These are phyloP conservation scores for Cyberlindnera bimundalis DNA, from an alignment of 805 yeast genomes.

Conservation along the genomic window DNA sequence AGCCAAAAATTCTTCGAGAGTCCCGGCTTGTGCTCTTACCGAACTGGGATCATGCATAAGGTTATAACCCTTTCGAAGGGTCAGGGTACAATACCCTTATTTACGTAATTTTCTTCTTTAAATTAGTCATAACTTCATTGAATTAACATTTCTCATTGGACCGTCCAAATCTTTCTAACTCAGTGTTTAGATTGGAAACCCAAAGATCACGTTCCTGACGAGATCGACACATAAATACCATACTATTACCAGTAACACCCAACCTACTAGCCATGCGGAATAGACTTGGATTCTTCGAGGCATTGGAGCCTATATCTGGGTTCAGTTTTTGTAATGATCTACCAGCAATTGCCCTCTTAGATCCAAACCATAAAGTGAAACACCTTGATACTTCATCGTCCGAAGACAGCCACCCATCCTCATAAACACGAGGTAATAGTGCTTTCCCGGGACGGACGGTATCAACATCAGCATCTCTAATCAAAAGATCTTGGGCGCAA, in stretches of 20 bases:
- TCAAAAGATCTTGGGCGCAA: conserved; percentile 54
- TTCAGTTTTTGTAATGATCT: conserved; percentile 1
- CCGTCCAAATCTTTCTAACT: conserved; percentile 32
- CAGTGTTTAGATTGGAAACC: conserved; percentile 47
- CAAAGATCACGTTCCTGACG: conserved; percentile 81
- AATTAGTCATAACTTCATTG: background rate
- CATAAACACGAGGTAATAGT: conserved; percentile 66
- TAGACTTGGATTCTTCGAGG: conserved; percentile 40
- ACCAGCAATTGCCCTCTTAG: conserved; percentile 45
- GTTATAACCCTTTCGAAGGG: no score
- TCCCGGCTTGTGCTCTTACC: no score
- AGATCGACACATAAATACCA: conserved; percentile 79
- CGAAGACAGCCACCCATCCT: conserved; percentile 80
- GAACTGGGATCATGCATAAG: no score
- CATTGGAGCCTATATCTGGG: background rate
- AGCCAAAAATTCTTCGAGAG: no score
- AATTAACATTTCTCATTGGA: conserved; percentile 5
- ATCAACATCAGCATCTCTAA: conserved; percentile 43
- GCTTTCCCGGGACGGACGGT: conserved; percentile 48
- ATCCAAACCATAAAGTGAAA: conserved; percentile 83
- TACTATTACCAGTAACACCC: conserved; percentile 63
- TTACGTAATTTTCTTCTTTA: no score
- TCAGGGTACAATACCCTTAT: no score
- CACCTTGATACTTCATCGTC: conserved; percentile 76
- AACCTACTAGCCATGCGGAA: conserved; percentile 46